A percentile compares a stretch with the other conserved stretches of the same genome.
Conservation (phyloP, 495 filamentous ascomycete species). For the Amphirosellinia nigrospora region DNA sequence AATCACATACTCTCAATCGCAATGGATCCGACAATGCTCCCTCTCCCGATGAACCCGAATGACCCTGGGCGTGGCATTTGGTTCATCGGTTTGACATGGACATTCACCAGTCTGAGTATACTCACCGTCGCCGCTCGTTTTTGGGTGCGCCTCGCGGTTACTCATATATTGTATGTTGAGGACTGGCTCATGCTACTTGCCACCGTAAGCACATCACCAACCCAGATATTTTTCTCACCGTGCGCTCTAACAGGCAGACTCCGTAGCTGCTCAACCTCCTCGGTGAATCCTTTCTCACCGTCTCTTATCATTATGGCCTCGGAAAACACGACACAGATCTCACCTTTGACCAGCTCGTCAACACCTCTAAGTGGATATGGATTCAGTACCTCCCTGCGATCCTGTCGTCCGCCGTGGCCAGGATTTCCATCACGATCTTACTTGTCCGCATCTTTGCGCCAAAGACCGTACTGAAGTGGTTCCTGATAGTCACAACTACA, state of each 20-base stretch:
- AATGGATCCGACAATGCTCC: no score
- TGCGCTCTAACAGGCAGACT: no score
- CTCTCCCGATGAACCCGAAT: no score
- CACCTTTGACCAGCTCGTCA: no score
- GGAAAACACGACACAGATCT: no score
- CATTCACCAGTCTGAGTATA: neutral
- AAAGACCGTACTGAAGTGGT: constrained; percentile 29
- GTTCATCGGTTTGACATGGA: no score
- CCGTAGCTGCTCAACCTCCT: constrained; percentile 10
- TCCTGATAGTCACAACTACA: neutral
- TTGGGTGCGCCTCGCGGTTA: neutral
- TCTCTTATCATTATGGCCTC: no score
- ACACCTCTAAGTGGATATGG: constrained; percentile 7
- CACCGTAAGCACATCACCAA: no score
- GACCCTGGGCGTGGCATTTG: no score
- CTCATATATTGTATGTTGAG: neutral
- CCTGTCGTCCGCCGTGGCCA: neutral
- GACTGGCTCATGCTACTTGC: constrained; percentile 29
- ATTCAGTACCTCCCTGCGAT: neutral
- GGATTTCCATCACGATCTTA: constrained; percentile 29
- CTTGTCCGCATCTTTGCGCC: constrained; percentile 30
- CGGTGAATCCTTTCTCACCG: no score
- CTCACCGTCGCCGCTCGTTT: neutral
- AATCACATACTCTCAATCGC: no score
- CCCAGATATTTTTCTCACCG: no score